A percentile compares a stretch with the other conserved stretches of the same genome.
These are phyloP conservation scores for Plectosphaerella sp. DNA, from an alignment of 2,329 filamentous ascomycete species.

Conservation along the genomic window DNA sequence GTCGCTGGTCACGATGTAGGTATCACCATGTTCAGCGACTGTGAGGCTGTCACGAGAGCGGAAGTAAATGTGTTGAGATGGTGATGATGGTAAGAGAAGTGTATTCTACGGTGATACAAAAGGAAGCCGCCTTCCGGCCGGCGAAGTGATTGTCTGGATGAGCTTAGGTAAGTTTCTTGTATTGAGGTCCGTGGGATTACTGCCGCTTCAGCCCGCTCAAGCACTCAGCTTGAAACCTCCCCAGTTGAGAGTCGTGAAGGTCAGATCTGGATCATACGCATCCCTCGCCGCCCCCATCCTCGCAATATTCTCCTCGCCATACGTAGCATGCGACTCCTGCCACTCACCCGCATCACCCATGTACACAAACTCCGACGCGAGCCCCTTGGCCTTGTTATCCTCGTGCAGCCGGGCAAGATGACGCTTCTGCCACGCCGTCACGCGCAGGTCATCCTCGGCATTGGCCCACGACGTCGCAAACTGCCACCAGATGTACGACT, in stretches of 20 bases:
- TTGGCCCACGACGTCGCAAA: constrained; percentile 29
- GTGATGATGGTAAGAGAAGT: no score
- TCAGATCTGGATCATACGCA: constrained; percentile 24
- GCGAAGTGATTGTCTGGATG: no score
- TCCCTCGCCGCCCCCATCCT: constrained; percentile 22
- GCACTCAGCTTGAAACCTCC: constrained; percentile 24
- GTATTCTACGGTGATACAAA: no score
- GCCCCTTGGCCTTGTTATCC: constrained; percentile 21
- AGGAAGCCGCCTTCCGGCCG: no score
- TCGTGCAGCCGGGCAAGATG: constrained; percentile 23
- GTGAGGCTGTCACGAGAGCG: no score
- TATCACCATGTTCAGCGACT: no score
- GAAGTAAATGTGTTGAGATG: no score
- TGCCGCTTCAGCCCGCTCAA: neutral
- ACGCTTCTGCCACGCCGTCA: constrained; percentile 24
- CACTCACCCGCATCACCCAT: constrained; percentile 30
- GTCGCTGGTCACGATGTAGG: no score
- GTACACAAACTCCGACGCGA: constrained; percentile 28
- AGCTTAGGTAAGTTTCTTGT: neutral
- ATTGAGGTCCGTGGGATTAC: neutral
- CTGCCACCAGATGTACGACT: constrained; percentile 29
- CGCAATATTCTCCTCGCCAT: constrained; percentile 24
- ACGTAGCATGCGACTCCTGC: constrained; percentile 27
- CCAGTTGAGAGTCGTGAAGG: constrained; percentile 26
- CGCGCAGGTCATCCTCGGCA: constrained; percentile 26